phyloP scores from a whole-genome alignment of 257 asterid species.

The Solanum clarkiae region DNA sequence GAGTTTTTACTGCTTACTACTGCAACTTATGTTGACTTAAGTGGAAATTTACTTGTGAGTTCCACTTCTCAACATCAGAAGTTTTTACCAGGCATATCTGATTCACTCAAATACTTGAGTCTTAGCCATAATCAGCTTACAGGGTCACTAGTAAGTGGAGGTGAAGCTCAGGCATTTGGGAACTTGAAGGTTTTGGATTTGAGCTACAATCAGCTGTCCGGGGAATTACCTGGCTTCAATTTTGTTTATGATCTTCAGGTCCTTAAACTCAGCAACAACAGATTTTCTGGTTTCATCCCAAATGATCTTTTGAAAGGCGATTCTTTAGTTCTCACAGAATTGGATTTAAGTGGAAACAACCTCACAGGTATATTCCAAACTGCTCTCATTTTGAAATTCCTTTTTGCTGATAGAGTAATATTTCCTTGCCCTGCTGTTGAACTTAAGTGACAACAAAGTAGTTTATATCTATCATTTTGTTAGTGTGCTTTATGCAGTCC shows the following conservation, averaged over 20 bases:
- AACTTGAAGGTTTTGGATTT: constrained; percentile 79
- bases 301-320: constrained; percentile 81
- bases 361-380: constrained; percentile 53
- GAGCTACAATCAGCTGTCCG: constrained; percentile 82
- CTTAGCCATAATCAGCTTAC: constrained; percentile 62
- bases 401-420: not conserved
- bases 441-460: not conserved
- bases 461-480: not conserved
- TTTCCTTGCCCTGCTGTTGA: not conserved
- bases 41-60: constrained; percentile 57
- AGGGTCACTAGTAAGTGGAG: constrained; percentile 61
- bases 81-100: constrained; percentile 46
- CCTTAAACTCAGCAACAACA: constrained; percentile 66
- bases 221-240: constrained; percentile 78
- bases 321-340: constrained; percentile 52
- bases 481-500: not conserved
- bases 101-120: constrained; percentile 53
- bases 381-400: not conserved
- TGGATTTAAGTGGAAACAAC: constrained; percentile 90
- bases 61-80: constrained; percentile 32
- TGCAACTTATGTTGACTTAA: constrained; percentile 69
- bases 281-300: constrained; percentile 66
- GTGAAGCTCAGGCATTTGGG: constrained; percentile 53
- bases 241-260: constrained; percentile 86
- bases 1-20: constrained; percentile 57